A percentile compares a stretch with the other conserved stretches of the same genome.
phyloP scores from a whole-genome alignment of 441 rosid species.

The Mallotus japonicus region DNA sequence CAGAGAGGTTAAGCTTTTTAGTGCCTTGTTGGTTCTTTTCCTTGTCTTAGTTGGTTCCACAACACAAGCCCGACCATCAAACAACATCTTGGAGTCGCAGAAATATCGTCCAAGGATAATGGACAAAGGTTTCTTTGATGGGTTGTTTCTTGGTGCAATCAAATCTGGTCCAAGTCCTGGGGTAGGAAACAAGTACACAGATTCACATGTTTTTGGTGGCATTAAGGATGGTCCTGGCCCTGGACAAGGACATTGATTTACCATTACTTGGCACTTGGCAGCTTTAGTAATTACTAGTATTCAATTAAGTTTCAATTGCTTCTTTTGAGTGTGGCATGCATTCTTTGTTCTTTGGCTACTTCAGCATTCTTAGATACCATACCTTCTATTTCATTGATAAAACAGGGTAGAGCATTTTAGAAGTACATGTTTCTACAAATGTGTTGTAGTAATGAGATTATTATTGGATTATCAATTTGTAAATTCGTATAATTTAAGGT shows the following conservation, averaged over 20 bases:
- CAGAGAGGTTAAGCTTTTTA: not conserved
- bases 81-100: conserved; percentile 10
- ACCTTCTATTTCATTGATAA: too few relatives aligned
- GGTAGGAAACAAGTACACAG: conserved; percentile 36
- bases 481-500: too few relatives aligned
- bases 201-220: conserved; percentile 24
- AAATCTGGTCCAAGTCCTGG: conserved; percentile 58
- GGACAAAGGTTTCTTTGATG: conserved; percentile 20
- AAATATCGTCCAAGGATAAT: not conserved
- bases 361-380: not conserved
- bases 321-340: not conserved
- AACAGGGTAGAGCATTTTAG: too few relatives aligned
- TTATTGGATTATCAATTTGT: too few relatives aligned
- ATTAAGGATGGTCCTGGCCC: conserved; percentile 36
- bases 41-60: conserved; percentile 13
- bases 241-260: conserved; percentile 29
- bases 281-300: too few relatives aligned
- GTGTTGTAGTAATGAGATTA: too few relatives aligned
- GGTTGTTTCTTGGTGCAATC: conserved; percentile 27
- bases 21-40: conserved; percentile 12
- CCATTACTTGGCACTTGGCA: too few relatives aligned
- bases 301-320: not conserved
- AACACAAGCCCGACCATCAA: conserved; percentile 29
- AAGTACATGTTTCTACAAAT: too few relatives aligned
- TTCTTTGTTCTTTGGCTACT: not conserved